Base-by-base conservation (phyloP, 2,329 filamentous ascomycete genomes). In the Claviceps citrina region DNA sequence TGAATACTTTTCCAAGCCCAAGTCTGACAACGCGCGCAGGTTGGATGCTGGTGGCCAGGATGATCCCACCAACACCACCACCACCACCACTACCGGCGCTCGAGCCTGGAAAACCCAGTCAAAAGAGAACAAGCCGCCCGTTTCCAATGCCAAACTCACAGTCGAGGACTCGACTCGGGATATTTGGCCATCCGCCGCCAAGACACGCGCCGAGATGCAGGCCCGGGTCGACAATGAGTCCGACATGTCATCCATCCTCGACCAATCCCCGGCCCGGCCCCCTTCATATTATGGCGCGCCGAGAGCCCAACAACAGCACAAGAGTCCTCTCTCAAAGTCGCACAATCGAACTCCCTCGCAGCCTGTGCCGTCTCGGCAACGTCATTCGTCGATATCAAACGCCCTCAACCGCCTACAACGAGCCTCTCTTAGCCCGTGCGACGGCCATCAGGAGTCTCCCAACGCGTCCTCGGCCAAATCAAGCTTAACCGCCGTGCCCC, bases 141-240 rank as follows among this genome's bases (percentile, higher is more conserved):
- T 44, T 26, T 40, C 49, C 2, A 48, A 44, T 19, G 50, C 59
- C 34, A 56, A 59, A 41, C 57, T 60, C 27, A 42, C 55, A 12
- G 16, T 40, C 38, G 62, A 69, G 46, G 60, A 67, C 44, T 59
- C 63, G 20, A 62, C 63, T 32, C 59, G 63, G 43, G 54, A 64
- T 44, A 54, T 56, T 31, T 65, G 62, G 58, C 46, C 50, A 32
- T 57, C 53, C 39, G 60, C 60, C 37, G 59, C 59, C 46, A 57
- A 64, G 48, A 59, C 61, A 44, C 62, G 64, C 40, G 59, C 65
- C 13, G 64, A 68, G 46, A 71, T 73, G 67, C 69, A 73, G 42
- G 62, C 69, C 8, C 66, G 66, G 37, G 69, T 70, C 27, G 67
- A 73, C 40, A 66, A 64, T 53, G 68, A 68, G 40, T 67, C 67